Evolutionary conservation across 2,329 filamentous ascomycete genomes (phyloP).

Genomic region (Aureobasidium sp.): DNA sequence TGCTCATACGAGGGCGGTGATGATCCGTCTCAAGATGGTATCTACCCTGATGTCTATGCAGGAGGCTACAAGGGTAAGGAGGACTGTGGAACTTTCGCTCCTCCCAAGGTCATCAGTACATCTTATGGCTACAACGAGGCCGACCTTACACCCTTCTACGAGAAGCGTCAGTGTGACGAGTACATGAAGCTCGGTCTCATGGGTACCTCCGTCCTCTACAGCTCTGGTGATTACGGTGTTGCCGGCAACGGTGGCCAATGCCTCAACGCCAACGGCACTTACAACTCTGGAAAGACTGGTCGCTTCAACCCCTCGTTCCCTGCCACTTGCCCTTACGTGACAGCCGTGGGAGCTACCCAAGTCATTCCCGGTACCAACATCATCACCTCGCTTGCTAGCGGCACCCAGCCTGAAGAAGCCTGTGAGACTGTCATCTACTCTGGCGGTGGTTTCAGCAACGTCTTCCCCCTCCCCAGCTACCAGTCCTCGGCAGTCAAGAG

Average conservation of each 20-base stretch:
- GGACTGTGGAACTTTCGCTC: conserved; percentile 36
- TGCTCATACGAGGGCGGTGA: conserved; percentile 34
- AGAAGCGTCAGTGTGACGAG: conserved; percentile 45
- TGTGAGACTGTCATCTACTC: conserved; percentile 38
- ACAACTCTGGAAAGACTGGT: conserved; percentile 20
- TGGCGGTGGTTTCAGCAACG: conserved; percentile 43
- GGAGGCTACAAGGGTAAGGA: conserved; percentile 31
- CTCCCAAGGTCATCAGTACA: conserved; percentile 47
- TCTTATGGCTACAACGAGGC: conserved; percentile 47
- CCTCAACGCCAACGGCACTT: conserved; percentile 30
- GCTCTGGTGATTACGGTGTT: conserved; percentile 39
- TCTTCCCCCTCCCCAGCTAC: conserved; percentile 40
- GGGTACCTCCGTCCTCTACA: conserved; percentile 43
- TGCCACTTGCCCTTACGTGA: conserved; percentile 41
- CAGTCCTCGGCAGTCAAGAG: conserved; percentile 33
- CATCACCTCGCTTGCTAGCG: conserved; percentile 19
- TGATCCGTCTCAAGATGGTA: conserved; percentile 29
- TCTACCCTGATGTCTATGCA: conserved; percentile 26
- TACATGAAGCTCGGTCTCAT: conserved; percentile 49
- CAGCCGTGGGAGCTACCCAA: conserved; percentile 45
- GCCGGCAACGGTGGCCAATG: conserved; percentile 28
- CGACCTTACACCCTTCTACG: conserved; percentile 41
- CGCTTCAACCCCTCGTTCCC: conserved; percentile 42
- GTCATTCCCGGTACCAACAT: conserved; percentile 32
- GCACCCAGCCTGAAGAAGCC: conserved; percentile 32